Conservation (phyloP, 1,284 basidiomycete genomes). For the Irpex lacteus region DNA sequence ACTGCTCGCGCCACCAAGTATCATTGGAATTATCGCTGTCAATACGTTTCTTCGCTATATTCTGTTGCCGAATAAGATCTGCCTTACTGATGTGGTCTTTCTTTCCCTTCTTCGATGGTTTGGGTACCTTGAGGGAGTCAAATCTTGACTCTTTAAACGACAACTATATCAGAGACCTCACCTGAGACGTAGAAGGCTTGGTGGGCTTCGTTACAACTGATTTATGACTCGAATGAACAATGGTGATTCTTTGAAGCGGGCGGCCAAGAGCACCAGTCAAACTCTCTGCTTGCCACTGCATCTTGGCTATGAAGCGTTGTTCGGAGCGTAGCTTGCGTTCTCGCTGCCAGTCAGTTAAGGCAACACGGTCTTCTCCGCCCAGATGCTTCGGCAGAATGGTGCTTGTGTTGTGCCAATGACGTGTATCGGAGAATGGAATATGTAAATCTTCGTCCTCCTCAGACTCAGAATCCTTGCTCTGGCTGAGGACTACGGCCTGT, state of each 20-base stretch:
- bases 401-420: constrained; percentile 57
- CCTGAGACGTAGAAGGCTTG: neutral
- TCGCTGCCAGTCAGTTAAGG: constrained; percentile 33
- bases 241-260: constrained; percentile 47
- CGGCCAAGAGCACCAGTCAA: constrained; percentile 60
- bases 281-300: constrained; percentile 60
- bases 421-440: constrained; percentile 49
- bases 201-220: no score
- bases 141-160: neutral
- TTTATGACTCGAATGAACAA: no score
- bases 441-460: neutral
- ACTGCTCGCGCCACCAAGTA: constrained; percentile 49
- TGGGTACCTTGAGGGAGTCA: neutral
- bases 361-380: constrained; percentile 40
- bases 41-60: constrained; percentile 41
- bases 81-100: constrained; percentile 29
- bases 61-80: constrained; percentile 44
- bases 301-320: constrained; percentile 53
- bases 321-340: constrained; percentile 38
- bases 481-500: neutral
- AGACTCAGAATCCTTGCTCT: neutral
- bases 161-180: neutral
- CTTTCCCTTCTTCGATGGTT: constrained; percentile 26
- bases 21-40: constrained; percentile 36
- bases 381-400: constrained; percentile 53